Evolutionary conservation across 805 yeast species (phyloP), one percentile per base, ranked within the genome.

Genomic region (Candida bentonensis): DNA sequence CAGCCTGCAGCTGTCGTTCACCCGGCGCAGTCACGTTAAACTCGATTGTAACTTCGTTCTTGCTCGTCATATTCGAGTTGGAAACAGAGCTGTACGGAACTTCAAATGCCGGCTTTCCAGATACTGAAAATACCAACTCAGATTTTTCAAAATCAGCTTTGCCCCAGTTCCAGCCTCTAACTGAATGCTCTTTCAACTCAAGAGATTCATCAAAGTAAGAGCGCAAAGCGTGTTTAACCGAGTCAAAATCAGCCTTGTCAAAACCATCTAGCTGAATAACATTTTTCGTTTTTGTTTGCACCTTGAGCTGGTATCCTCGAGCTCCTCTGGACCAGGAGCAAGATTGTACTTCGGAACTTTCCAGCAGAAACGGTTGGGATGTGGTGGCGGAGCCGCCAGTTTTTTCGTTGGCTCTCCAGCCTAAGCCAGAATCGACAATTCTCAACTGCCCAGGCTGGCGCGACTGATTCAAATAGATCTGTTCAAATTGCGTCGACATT

Each of bases 81-180:
- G 78, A 73, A 46, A 92, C 82, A 20, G 74, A 77, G 7, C 72
- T 56, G 60, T 87, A 92, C 2, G 97, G 96, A 39, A 92, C 66
- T 64, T 92, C 98, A 61, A 89, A 89, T 11, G 81, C 76, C 2
- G 98, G 97, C 55, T 83, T 80, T 53, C 86, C 86, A 57, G 83
- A 83, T 21, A 88, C 79, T 46, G 79, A 77, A 64, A 92, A 88
- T 23, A 85, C 76, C 61, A 92, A 68, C 62, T 92, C 98, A 54
- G 86, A 84, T 61, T 95, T 76, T 20, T 94, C 95, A 59, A 92
- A 75, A 60, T 88, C 95, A 15, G 89, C 72, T 51, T 81, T 78
- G 44, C 99, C 99, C 98, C 98, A 92, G 64, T 92, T 92, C 98
- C 98, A 92, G 25, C 99, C 99, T 66, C 96, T 76, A 51, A 92